Base-by-base conservation (phyloP, 2,329 filamentous ascomycete species). In the Paecilomyces sp. region DNA sequence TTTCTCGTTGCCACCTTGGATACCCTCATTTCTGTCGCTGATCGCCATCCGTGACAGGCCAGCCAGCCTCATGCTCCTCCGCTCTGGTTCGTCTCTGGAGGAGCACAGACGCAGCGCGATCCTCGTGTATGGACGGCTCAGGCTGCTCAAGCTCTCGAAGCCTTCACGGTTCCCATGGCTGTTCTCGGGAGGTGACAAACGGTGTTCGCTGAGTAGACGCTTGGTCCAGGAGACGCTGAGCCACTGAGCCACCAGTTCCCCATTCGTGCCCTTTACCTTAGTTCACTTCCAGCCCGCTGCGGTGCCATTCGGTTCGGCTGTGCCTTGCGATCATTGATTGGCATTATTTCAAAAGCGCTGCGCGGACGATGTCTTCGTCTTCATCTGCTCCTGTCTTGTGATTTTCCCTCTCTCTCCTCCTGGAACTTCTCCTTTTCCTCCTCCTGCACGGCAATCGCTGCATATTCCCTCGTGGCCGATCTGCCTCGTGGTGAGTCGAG, bases 401-500 rank as follows among this genome's bases (percentile, higher is more conserved):
- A 53, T 53, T 53, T 15, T 24, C 15, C 15, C 65, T 67, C 7
- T 50, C 22, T 25, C 12, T 30, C 34, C 33, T 41, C 36, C 30
- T 51, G 24, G 22, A 34, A 33, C 31, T 30, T 25, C 3, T 15
- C 15, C 28, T 30, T 18, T 7, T n/a, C n/a, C 12, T n/a, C 22
- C 54, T 54, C 55, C 54, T 30, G n/a, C 15, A 54, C 25, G 25
- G 31, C n/a, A 47, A 53, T 57, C 15, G 56, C 55, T 56, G 57
- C 50, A 12, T 24, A 15, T 25, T n/a, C 51, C 5, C 18, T 24
- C 8, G 51, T 25, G 51, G 22, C 24, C 15, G 15, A 34, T 52
- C 34, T 57, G n/a, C 58, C 55, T 7, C 50, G 60, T 56, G 58
- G 55, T 56, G 58, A 60, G 54, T 34, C 63, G 63, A 61, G 57